These are phyloP conservation scores for Leucaena leucocephala DNA, from an alignment of 306 rosid species.

Conservation along the genomic window DNA sequence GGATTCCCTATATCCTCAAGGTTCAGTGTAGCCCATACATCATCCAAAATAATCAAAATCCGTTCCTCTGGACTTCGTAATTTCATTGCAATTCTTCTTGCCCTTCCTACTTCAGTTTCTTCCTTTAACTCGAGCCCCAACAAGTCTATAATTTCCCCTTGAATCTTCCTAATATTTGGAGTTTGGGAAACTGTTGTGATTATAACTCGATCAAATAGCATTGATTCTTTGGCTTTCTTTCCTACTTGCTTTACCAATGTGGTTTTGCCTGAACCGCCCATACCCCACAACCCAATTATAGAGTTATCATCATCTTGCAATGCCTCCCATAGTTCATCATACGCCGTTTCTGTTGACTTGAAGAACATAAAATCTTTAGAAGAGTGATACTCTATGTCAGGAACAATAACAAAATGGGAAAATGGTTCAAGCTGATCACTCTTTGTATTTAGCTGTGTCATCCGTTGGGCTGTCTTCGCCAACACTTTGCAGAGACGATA, in stretches of 20 bases:
- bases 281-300: background rate
- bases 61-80: background rate
- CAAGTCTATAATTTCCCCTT: background rate
- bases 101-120: background rate
- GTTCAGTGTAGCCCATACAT: background rate
- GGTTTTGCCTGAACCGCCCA: background rate
- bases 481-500: background rate
- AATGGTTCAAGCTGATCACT: background rate
- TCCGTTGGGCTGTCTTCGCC: background rate
- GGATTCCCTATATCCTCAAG: background rate
- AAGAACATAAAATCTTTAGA: background rate
- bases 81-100: background rate
- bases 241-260: background rate
- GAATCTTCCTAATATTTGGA: background rate
- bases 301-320: background rate
- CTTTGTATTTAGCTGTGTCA: background rate
- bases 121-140: background rate
- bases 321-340: background rate
- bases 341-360: background rate
- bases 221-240: background rate
- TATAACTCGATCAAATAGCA: background rate
- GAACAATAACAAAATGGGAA: background rate
- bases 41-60: background rate
- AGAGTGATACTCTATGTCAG: background rate
- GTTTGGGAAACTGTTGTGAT: background rate